These are phyloP conservation scores for Fusarium humuli DNA, from an alignment of 2,329 filamentous ascomycete genomes.

Conservation along the genomic window DNA sequence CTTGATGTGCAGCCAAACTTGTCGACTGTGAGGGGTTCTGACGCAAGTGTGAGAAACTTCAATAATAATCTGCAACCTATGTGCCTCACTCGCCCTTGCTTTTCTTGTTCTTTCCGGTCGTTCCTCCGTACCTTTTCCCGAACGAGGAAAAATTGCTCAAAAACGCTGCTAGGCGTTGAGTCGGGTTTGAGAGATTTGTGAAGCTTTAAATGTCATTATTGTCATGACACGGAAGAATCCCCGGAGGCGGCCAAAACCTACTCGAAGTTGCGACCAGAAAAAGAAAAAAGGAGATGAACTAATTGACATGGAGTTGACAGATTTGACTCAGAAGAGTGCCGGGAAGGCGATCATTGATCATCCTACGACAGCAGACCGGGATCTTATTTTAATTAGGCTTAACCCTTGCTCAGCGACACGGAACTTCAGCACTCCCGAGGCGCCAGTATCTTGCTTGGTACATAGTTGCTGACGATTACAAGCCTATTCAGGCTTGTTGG, in stretches of 20 bases:
- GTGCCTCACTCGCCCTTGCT: slow-evolving; percentile 10
- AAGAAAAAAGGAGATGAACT: slow-evolving; percentile 38
- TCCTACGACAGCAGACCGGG: slow-evolving; percentile 28
- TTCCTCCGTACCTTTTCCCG: not conserved
- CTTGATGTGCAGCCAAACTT: slow-evolving; percentile 19
- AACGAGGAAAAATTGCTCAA: not conserved
- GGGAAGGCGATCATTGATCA: slow-evolving; percentile 44
- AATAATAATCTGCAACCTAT: slow-evolving; percentile 13
- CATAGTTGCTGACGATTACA: slow-evolving; percentile 35
- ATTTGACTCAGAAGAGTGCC: slow-evolving; percentile 46
- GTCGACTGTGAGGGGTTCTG: slow-evolving; percentile 23
- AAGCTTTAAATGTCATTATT: slow-evolving; percentile 6
- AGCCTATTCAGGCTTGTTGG: slow-evolving; percentile 15
- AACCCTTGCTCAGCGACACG: slow-evolving; percentile 39
- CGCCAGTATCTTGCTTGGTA: slow-evolving; percentile 31
- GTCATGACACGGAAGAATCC: slow-evolving; percentile 17
- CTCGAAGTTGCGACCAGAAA: slow-evolving; percentile 30
- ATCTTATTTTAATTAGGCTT: slow-evolving; percentile 26
- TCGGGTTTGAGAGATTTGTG: slow-evolving; percentile 1
- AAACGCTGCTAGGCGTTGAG: slow-evolving; percentile 8
- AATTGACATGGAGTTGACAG: slow-evolving; percentile 46
- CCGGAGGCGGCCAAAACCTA: slow-evolving; percentile 32
- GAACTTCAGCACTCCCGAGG: slow-evolving; percentile 35
- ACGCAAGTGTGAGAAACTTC: slow-evolving; percentile 32
- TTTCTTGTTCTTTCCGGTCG: not conserved